These are phyloP conservation scores for Epichloe uncinata DNA, from an alignment of 2,329 filamentous ascomycete genomes.

Conservation along the genomic window DNA sequence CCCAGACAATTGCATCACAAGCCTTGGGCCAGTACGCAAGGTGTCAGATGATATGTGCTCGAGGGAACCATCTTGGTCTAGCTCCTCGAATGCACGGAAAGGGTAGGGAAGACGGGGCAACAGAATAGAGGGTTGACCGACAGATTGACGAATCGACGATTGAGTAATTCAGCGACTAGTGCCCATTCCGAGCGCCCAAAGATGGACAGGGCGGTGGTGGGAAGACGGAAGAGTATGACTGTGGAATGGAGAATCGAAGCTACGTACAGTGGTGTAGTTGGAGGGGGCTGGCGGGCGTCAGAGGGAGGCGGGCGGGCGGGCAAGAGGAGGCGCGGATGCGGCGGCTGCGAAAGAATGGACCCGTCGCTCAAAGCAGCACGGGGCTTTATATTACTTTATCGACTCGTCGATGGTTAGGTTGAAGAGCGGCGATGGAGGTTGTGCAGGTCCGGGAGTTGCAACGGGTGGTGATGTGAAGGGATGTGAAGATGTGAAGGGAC, in stretches of 20 bases:
- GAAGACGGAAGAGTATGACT: background rate
- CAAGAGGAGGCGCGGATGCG: too few relatives aligned
- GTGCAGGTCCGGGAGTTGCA: too few relatives aligned
- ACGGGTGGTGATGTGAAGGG: too few relatives aligned
- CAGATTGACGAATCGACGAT: background rate
- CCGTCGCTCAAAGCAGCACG: too few relatives aligned
- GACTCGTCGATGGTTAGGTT: too few relatives aligned
- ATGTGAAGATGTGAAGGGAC: too few relatives aligned
- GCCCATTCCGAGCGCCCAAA: background rate
- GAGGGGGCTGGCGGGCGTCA: background rate
- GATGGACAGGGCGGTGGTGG: background rate
- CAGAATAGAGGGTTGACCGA: background rate
- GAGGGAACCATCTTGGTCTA: background rate
- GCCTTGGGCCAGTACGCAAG: background rate
- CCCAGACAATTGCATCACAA: background rate
- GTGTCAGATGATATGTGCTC: conserved; percentile 1
- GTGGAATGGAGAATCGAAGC: background rate
- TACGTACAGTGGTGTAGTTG: background rate
- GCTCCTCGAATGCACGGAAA: background rate
- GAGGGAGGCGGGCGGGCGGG: background rate
- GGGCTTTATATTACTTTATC: too few relatives aligned
- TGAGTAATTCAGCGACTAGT: background rate
- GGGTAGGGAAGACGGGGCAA: background rate
- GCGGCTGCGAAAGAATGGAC: too few relatives aligned
- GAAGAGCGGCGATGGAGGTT: too few relatives aligned